Base-by-base conservation (phyloP, 352 stramenopile genomes). In the Stramenopiles sp. region DNA sequence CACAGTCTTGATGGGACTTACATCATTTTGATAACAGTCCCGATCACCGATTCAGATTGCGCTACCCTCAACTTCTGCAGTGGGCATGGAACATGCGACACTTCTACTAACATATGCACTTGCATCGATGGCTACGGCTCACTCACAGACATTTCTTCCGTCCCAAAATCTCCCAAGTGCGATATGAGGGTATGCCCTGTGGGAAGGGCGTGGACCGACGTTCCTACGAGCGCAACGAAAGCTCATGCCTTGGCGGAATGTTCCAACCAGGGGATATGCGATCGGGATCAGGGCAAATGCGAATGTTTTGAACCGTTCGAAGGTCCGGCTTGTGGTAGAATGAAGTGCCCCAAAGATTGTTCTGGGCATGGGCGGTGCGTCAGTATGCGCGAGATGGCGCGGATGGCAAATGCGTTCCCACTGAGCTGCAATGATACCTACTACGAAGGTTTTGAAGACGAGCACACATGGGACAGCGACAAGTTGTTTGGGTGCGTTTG, bases 401-500 rank as follows among this genome's bases (percentile, higher is more conserved):
- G 68, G 1, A 81, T 83, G 33, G 80, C 78, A 43, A 84, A 82
- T 34, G 87, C 85, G 0, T 31, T 87, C 34, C 89, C 88, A 30
- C 78, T 95, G 25, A 88, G 83, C 1, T 33, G 77, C 0, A 74
- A 81, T 18, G 90, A 86, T 30, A 90, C 82, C 0, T 95, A 94
- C 43, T 69, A 68, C 4, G 84, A 81, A 0, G 73, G 79, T 0
- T 91, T 84, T 36, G 53, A 86, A 83, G 83, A 83, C 33, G 85
- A 82, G 4, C 84, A 79, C 3, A 92, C 87, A 1, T 96, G 90
- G 90, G 90, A 96, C 74, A 85, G 92, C 78, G 83, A 94, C 35
- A 84, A 88, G 25, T 86, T 95, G 75, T 91, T 89, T 80, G 86
- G 86, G 0, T 96, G 91, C 75, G 80, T 87, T 12, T 96, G 90